phyloP scores from a whole-genome alignment of 140 eudicot genomes.

The Cichorium intybus region DNA sequence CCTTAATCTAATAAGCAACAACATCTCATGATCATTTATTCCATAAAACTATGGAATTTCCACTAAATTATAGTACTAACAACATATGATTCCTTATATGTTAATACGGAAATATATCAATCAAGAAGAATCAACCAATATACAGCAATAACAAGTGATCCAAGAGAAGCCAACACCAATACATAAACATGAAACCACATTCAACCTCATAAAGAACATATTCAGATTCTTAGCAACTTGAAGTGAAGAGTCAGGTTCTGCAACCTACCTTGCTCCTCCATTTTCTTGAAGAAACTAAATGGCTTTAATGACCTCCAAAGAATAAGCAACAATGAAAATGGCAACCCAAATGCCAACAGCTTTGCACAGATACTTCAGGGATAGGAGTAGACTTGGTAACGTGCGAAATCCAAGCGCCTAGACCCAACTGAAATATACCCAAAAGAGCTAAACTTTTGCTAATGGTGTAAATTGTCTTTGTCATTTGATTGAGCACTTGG shows the following conservation, averaged over 20 bases:
- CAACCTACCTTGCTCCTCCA: constrained; percentile 94
- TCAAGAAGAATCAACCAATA: constrained; percentile 34
- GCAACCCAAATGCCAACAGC: constrained; percentile 79
- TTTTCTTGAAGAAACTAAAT: constrained; percentile 77
- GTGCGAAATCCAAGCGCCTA: constrained; percentile 87
- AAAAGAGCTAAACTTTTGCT: constrained; percentile 71
- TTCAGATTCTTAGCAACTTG: constrained; percentile 80
- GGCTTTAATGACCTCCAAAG: constrained; percentile 73
- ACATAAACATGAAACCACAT: constrained; percentile 66
- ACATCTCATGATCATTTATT: constrained; percentile 24
- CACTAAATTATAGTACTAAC: constrained; percentile 5
- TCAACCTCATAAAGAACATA: constrained; percentile 66
- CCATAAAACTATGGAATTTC: constrained; percentile 8
- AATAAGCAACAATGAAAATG: constrained; percentile 80
- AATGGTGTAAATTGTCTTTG: constrained; percentile 55
- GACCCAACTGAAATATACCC: constrained; percentile 70
- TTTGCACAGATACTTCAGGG: constrained; percentile 61
- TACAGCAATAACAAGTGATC: constrained; percentile 49
- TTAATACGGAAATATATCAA: background rate
- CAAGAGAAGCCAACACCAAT: constrained; percentile 70
- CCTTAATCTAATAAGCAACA: constrained; percentile 8
- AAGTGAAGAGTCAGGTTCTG: constrained; percentile 80
- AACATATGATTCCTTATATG: constrained; percentile 4
- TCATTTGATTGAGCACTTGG: constrained; percentile 63
- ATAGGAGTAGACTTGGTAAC: constrained; percentile 37